Evolutionary conservation across 176 grass and related monocot genomes (phyloP).

Genomic region (Rhipidocladum racemiflorum): DNA sequence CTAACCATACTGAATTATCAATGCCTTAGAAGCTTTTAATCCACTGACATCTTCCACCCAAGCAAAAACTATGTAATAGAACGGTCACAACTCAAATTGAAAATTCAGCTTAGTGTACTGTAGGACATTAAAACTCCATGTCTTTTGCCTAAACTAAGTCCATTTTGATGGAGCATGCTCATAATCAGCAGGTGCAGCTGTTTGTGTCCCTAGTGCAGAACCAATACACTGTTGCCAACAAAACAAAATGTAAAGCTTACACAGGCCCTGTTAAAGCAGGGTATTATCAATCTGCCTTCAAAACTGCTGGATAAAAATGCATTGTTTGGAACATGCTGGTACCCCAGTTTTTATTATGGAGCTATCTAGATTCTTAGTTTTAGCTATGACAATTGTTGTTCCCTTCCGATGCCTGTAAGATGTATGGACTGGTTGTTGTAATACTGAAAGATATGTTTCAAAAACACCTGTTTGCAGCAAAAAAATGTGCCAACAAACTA

Average conservation of each 20-base stretch:
- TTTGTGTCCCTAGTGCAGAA: conserved; percentile 15
- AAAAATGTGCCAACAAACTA: not conserved
- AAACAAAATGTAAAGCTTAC: not conserved
- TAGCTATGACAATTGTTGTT: not conserved
- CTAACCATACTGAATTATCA: conserved; percentile 8
- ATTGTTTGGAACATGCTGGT: not conserved
- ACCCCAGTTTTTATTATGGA: not conserved
- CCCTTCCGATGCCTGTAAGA: not conserved
- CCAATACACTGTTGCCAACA: not conserved
- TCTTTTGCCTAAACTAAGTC: not conserved
- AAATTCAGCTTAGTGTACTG: not conserved
- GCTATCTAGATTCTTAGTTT: not conserved
- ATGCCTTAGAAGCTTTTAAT: conserved; percentile 6
- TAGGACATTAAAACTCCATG: not conserved
- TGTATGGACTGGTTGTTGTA: not conserved
- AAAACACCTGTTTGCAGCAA: not conserved
- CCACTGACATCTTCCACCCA: not conserved
- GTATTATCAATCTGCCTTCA: conserved; percentile 3
- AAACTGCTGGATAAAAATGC: not conserved
- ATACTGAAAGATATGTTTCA: not conserved
- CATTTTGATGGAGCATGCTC: not conserved
- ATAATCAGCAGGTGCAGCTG: not conserved
- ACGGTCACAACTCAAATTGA: not conserved
- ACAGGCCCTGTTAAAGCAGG: not conserved
- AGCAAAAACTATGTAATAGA: not conserved